Conservation (phyloP, 2,329 filamentous ascomycete genomes). For the Trichophyton simii region DNA sequence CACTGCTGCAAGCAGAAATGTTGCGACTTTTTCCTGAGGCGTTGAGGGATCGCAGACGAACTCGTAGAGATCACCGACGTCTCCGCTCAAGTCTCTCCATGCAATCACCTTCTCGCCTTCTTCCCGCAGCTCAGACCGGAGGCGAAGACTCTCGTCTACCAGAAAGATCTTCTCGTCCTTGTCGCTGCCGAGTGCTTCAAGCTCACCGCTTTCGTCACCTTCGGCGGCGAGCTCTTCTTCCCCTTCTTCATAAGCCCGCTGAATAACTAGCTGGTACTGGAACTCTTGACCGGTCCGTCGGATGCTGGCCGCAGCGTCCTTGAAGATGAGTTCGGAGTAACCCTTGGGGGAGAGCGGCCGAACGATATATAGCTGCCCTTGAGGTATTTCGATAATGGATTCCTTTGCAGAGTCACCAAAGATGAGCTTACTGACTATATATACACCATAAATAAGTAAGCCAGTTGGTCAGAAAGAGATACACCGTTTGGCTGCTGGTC, state of each 20-base stretch:
- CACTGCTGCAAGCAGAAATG: conserved; percentile 69
- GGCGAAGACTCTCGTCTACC: conserved; percentile 81
- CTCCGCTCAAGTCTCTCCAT: conserved; percentile 89
- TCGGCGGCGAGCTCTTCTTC: conserved; percentile 90
- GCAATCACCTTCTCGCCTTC: conserved; percentile 76
- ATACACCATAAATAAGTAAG: not conserved
- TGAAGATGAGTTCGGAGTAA: conserved; percentile 97
- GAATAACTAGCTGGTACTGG: conserved; percentile 93
- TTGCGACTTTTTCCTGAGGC: conserved; percentile 55
- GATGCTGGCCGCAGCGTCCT: conserved; percentile 85
- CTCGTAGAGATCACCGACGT: conserved; percentile 90
- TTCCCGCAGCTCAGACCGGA: conserved; percentile 70
- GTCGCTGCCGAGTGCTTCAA: conserved; percentile 59
- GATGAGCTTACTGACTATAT: conserved; percentile 76
- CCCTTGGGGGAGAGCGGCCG: conserved; percentile 90
- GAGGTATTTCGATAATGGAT: conserved; percentile 82
- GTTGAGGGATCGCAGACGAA: conserved; percentile 81
- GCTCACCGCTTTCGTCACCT: conserved; percentile 66
- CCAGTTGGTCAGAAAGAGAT: not conserved
- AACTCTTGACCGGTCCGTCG: conserved; percentile 87
- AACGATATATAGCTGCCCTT: conserved; percentile 95
- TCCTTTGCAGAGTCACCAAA: conserved; percentile 84
- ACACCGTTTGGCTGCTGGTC: no score
- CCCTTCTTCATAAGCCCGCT: conserved; percentile 93
- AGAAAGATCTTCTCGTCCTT: conserved; percentile 96